A percentile compares a stretch with the other conserved stretches of the same genome.
phyloP scores from a whole-genome alignment of 176 grass and related monocot species.

The Lolium rigidum region DNA sequence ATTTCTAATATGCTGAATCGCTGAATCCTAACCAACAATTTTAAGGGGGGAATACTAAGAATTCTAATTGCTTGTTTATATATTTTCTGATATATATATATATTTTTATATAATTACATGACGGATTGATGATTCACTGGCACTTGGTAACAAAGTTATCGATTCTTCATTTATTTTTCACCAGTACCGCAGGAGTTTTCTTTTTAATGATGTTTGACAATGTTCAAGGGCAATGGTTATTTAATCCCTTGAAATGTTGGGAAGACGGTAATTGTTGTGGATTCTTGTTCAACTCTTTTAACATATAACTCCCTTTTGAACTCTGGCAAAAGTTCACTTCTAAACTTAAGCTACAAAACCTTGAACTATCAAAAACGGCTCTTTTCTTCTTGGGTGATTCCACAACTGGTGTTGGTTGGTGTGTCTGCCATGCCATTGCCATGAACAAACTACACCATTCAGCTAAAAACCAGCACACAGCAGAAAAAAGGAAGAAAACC shows the following conservation, averaged over 20 bases:
- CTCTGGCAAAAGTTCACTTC: too few relatives aligned
- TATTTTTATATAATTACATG: not conserved
- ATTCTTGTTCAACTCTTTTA: not conserved
- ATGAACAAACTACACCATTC: too few relatives aligned
- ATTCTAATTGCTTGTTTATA: not conserved
- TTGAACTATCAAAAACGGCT: too few relatives aligned
- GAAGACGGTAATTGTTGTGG: not conserved
- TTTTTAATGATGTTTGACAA: not conserved
- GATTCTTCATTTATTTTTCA: not conserved
- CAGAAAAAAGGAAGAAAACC: too few relatives aligned
- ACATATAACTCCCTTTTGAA: too few relatives aligned
- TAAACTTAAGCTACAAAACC: too few relatives aligned
- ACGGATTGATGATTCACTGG: not conserved
- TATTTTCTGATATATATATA: constrained; percentile 5
- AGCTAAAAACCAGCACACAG: too few relatives aligned
- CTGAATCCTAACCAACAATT: not conserved
- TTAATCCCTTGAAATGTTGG: not conserved
- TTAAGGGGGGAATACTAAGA: not conserved
- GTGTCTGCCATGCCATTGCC: too few relatives aligned
- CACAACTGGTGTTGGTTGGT: too few relatives aligned
- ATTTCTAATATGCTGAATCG: constrained; percentile 6
- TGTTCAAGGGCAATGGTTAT: not conserved
- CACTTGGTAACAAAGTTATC: not conserved
- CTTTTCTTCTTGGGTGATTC: too few relatives aligned
- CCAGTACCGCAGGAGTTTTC: not conserved